These are phyloP conservation scores for Coniochaeta sp. DNA, from an alignment of 2,329 filamentous ascomycete species.

Conservation along the genomic window DNA sequence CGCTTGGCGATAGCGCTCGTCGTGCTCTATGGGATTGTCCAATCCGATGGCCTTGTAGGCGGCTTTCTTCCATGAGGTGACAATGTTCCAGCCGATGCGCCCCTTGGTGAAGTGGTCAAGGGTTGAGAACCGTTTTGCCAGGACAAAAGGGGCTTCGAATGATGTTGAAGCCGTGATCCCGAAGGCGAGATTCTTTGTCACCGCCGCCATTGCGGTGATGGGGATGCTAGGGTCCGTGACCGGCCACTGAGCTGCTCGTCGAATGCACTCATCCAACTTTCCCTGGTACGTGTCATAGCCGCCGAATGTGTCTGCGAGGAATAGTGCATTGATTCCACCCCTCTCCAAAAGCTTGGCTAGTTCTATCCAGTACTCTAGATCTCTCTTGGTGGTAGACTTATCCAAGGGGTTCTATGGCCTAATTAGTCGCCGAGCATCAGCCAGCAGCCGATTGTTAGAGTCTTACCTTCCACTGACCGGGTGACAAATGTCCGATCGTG, in stretches of 20 bases:
- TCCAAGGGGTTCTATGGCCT: conserved; percentile 47
- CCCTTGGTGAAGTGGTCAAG: conserved; percentile 56
- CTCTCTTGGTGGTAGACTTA: conserved; percentile 52
- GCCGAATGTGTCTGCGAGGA: conserved; percentile 59
- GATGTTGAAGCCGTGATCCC: conserved; percentile 57
- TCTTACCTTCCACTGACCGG: conserved; percentile 58
- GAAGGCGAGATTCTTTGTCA: conserved; percentile 56
- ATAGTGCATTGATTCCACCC: conserved; percentile 57
- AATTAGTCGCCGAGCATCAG: background rate
- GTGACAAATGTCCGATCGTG: conserved; percentile 56
- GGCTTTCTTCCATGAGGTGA: conserved; percentile 54
- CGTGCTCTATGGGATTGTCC: conserved; percentile 45
- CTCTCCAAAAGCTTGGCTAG: conserved; percentile 55
- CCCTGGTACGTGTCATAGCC: conserved; percentile 57
- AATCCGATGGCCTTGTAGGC: conserved; percentile 51
- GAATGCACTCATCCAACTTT: conserved; percentile 52
- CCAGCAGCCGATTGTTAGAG: background rate
- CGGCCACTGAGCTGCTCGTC: conserved; percentile 57
- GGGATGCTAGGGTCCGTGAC: conserved; percentile 54
- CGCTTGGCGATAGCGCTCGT: conserved; percentile 42
- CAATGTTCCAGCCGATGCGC: conserved; percentile 60
- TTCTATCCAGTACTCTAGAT: conserved; percentile 56
- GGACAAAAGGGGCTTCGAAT: conserved; percentile 54
- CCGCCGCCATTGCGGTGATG: conserved; percentile 59
- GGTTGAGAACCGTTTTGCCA: conserved; percentile 56